Evolutionary conservation across 139 green algal genomes (phyloP).

Genomic region (Choricystis sp.): DNA sequence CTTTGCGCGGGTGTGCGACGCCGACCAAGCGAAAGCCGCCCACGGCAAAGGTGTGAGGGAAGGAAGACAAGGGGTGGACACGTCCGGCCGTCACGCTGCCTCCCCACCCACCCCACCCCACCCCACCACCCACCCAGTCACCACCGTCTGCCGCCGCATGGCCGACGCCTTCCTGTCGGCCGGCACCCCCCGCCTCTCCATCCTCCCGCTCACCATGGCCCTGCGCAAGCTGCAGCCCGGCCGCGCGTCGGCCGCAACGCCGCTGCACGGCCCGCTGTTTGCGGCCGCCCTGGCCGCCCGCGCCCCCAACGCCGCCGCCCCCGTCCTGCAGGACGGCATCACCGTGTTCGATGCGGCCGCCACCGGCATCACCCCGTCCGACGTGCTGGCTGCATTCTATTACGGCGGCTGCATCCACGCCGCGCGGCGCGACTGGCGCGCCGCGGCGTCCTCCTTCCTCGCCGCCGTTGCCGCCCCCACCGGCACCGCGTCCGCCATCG

Average conservation of each 20-base stretch:
- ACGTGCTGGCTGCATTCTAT: background rate
- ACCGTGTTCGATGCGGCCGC: background rate
- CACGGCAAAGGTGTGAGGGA: background rate
- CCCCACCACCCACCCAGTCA: background rate
- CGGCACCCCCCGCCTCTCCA: background rate
- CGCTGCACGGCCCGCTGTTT: background rate
- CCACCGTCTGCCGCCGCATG: background rate
- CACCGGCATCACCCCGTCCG: background rate
- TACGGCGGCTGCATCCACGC: background rate
- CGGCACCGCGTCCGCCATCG: background rate
- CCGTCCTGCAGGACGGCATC: background rate
- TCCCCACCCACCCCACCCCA: background rate
- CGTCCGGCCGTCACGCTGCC: background rate
- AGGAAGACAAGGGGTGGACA: too few species aligned
- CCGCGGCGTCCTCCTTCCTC: background rate
- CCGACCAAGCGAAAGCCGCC: background rate
- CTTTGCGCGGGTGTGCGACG: background rate
- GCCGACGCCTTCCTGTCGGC: background rate
- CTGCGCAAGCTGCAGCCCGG: background rate
- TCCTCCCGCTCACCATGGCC: background rate
- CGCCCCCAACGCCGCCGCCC: too few species aligned
- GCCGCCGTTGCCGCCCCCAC: background rate
- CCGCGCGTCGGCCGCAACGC: background rate
- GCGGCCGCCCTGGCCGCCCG: background rate
- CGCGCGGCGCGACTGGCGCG: background rate